Conservation (phyloP, 116 monocot species). For the Phalaenopsis hybrid region DNA sequence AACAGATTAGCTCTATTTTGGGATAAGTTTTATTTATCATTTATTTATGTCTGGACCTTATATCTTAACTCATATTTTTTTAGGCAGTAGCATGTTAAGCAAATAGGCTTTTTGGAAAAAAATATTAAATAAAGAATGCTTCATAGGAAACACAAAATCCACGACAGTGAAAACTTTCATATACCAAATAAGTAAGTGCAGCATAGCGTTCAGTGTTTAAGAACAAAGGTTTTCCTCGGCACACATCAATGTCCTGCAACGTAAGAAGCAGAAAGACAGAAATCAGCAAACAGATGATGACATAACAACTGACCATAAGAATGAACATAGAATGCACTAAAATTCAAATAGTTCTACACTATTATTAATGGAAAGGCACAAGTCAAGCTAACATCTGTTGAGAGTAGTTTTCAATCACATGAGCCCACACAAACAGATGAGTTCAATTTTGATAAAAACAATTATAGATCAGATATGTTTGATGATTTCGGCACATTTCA, state of each 20-base stretch:
- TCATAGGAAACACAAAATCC: neutral
- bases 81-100: neutral
- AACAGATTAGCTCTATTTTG: neutral
- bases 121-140: neutral
- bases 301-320: neutral
- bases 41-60: neutral
- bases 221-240: slow-evolving; percentile 75
- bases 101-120: neutral
- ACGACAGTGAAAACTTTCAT: neutral
- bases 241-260: slow-evolving; percentile 72
- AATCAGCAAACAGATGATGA: slow-evolving; percentile 3
- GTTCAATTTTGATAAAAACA: neutral
- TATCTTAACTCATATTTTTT: neutral
- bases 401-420: neutral
- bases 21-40: neutral
- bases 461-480: neutral
- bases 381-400: neutral
- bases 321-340: slow-evolving; percentile 1
- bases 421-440: neutral
- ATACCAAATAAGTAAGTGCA: slow-evolving; percentile 79
- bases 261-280: neutral
- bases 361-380: neutral
- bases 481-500: neutral
- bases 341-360: neutral
- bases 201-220: slow-evolving; percentile 74